Conservation (phyloP, 2,329 filamentous ascomycete species). For the Malbranchea cinnamomea region DNA sequence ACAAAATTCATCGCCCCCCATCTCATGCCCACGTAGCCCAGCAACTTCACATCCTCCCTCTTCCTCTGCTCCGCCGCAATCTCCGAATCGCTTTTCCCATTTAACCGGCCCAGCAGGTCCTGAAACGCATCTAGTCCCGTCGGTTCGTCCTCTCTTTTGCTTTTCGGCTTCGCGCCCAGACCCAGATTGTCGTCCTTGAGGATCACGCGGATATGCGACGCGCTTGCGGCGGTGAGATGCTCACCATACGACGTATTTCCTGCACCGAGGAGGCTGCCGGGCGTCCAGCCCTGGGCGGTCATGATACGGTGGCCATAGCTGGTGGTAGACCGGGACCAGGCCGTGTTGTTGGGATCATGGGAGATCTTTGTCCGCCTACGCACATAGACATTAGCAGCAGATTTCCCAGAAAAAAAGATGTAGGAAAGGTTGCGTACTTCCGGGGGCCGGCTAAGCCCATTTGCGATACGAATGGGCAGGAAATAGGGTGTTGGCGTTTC, state of each 20-base stretch:
- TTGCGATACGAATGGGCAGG: constrained; percentile 6
- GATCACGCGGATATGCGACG: constrained; percentile 69
- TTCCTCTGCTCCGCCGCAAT: constrained; percentile 55
- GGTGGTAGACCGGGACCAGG: constrained; percentile 70
- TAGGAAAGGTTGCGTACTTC: constrained; percentile 34
- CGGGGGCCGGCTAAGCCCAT: constrained; percentile 58
- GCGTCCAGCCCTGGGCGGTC: constrained; percentile 75
- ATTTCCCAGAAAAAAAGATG: not conserved
- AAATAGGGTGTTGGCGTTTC: not conserved
- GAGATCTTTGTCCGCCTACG: constrained; percentile 55
- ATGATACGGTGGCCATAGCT: constrained; percentile 86
- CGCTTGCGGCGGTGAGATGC: constrained; percentile 64
- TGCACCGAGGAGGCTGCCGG: constrained; percentile 68
- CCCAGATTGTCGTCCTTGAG: constrained; percentile 87
- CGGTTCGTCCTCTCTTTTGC: constrained; percentile 50
- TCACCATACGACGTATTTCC: constrained; percentile 59
- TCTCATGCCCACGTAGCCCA: constrained; percentile 57
- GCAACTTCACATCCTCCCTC: constrained; percentile 55
- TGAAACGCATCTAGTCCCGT: constrained; percentile 81
- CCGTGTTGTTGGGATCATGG: constrained; percentile 87
- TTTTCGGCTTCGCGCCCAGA: constrained; percentile 64
- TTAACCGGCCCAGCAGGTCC: constrained; percentile 71
- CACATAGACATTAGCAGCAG: not conserved
- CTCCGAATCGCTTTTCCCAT: constrained; percentile 66
- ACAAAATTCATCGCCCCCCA: constrained; percentile 79